Conservation (phyloP, 2,329 filamentous ascomycete genomes). For the Calonectria leucothoes region DNA sequence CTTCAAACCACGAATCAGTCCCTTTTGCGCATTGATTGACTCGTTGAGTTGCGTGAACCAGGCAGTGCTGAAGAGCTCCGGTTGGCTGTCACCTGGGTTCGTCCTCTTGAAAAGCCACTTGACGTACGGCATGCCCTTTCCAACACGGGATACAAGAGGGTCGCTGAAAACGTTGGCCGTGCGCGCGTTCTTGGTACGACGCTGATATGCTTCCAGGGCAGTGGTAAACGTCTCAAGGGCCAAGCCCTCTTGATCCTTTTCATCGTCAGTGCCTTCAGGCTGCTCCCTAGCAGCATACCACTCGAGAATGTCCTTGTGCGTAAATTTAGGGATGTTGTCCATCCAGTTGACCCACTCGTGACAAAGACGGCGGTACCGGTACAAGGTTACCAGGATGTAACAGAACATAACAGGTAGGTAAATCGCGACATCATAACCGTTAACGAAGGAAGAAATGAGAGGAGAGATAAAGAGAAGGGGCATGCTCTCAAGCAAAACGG, state of each 20-base stretch:
- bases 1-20: constrained; percentile 27
- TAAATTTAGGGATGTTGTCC: constrained; percentile 29
- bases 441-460: constrained; percentile 27
- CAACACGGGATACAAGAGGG: constrained; percentile 19
- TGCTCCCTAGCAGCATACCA: constrained; percentile 22
- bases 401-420: constrained; percentile 30
- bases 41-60: constrained; percentile 33
- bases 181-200: constrained; percentile 21
- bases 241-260: constrained; percentile 10
- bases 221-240: constrained; percentile 17
- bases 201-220: constrained; percentile 16
- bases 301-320: constrained; percentile 24
- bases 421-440: constrained; percentile 28
- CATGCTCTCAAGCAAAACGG: constrained; percentile 24
- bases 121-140: constrained; percentile 29
- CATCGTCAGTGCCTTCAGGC: constrained; percentile 1
- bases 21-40: constrained; percentile 22
- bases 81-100: background rate
- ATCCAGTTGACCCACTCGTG: constrained; percentile 33
- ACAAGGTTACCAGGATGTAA: constrained; percentile 20
- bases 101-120: constrained; percentile 32
- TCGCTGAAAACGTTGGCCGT: constrained; percentile 1
- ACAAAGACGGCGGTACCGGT: constrained; percentile 26
- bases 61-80: constrained; percentile 25
- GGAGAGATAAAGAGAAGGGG: constrained; percentile 29